Base-by-base conservation (phyloP, 371 early-diverging fungal genomes). In the Syncephalastrum contaminatum region DNA sequence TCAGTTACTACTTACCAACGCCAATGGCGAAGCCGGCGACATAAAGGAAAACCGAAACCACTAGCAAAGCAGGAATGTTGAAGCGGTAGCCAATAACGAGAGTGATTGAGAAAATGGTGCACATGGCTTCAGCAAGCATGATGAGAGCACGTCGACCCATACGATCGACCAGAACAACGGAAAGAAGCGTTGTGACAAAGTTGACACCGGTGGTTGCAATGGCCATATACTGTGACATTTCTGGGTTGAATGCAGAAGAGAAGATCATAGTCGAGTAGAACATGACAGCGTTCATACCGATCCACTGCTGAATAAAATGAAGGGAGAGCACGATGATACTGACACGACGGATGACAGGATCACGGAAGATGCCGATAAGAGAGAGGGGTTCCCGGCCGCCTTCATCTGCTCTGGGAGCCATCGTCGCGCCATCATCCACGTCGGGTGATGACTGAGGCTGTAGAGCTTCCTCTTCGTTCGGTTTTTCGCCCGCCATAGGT, bases 221-320 rank as follows among this genome's bases (percentile, higher is more conserved):
- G n/a, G 84, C 72, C 58, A 80, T 72, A 57, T 75, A 75, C 16
- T 64, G 56, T 13, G 83, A 75, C 50, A 63, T 72, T 21, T 65
- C 65, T 1, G 64, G 50, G 19, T 81, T 80, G 57, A 86, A 86
- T 2, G 75, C 67, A 25, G 56, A 55, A 12, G 63, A 50, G 21
- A 86, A 80, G 45, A 85, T 86, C 15, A 73, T 75, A 4, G 88
- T 86, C n/a, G 89, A 88, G 70, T 88, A 94, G 60, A 85, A 81
- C 54, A 86, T 72, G 55, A 90, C 79, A 46, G 86, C 91, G 61
- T 93, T 93, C 78, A 95, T 91, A 43, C 94, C 94, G 30, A 86
- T 84, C 15, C 89, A 77, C 64, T 94, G 94, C 58, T 91, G 92
- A n/a, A 66, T 58, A 18, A 70, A 64, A 43, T 80, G 79, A 56